These are phyloP conservation scores for Xanthoconium purpureum DNA, from an alignment of 768 basidiomycete genomes.

Conservation along the genomic window DNA sequence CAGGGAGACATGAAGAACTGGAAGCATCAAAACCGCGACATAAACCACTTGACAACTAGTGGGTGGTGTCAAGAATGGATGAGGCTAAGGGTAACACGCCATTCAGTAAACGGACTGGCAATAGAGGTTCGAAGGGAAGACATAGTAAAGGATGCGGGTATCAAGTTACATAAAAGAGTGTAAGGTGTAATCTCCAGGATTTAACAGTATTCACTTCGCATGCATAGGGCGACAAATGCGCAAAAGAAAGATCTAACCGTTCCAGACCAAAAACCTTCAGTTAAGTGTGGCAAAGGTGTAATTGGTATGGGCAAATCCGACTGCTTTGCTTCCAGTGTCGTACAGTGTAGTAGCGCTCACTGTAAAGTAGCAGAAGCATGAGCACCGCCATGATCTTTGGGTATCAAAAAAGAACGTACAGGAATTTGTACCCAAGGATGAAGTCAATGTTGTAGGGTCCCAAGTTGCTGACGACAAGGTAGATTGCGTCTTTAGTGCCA, in stretches of 20 bases:
- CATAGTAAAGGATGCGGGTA: too few species aligned
- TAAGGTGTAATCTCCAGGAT: not conserved
- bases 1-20: too few species aligned
- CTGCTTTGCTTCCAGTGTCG: conserved; percentile 25
- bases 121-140: too few species aligned
- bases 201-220: too few species aligned
- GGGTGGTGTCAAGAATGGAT: too few species aligned
- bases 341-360: not conserved
- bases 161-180: too few species aligned
- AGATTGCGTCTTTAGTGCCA: not conserved
- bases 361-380: not conserved
- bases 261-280: not conserved
- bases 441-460: not conserved
- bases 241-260: too few species aligned
- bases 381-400: not conserved
- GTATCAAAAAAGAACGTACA: not conserved
- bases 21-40: too few species aligned
- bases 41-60: too few species aligned
- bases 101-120: too few species aligned
- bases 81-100: too few species aligned
- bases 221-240: too few species aligned
- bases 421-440: not conserved
- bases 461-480: not conserved
- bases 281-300: conserved; percentile 28
- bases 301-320: conserved; percentile 41